Evolutionary conservation across 805 yeast genomes (phyloP).

Genomic region (Cyberlindnera mrakii): DNA sequence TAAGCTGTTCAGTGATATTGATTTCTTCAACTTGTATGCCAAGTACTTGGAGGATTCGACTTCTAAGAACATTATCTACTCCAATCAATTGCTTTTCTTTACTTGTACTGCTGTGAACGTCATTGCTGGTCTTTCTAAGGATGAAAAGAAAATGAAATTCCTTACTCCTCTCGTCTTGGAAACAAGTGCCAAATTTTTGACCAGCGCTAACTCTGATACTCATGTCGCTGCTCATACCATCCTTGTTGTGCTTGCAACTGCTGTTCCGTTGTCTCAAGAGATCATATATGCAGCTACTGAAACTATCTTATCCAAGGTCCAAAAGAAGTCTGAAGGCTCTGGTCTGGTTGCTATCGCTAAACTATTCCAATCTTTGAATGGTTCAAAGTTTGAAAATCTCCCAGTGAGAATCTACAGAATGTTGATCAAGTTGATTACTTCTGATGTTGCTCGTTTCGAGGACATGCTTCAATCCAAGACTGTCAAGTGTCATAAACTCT

Average conservation of each 20-base stretch:
- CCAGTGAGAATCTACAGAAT: slow-evolving; percentile 32
- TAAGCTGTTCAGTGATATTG: slow-evolving; percentile 67
- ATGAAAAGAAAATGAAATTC: slow-evolving; percentile 38
- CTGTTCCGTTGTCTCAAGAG: slow-evolving; percentile 54
- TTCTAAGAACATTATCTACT: slow-evolving; percentile 50
- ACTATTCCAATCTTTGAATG: slow-evolving; percentile 41
- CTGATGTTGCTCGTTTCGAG: slow-evolving; percentile 19
- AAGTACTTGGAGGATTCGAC: slow-evolving; percentile 41
- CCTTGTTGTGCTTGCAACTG: slow-evolving; percentile 68
- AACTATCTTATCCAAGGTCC: slow-evolving; percentile 45
- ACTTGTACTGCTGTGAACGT: slow-evolving; percentile 64
- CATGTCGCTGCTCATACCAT: slow-evolving; percentile 83
- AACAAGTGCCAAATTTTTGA: slow-evolving; percentile 48
- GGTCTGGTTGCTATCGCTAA: slow-evolving; percentile 43
- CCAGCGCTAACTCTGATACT: slow-evolving; percentile 45
- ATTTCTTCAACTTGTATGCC: slow-evolving; percentile 61
- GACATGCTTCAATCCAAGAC: slow-evolving; percentile 24
- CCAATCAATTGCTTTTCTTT: slow-evolving; percentile 72
- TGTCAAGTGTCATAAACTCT: slow-evolving; percentile 33
- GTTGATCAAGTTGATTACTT: slow-evolving; percentile 24
- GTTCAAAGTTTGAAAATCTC: slow-evolving; percentile 34
- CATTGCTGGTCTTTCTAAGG: slow-evolving; percentile 47
- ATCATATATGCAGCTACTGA: slow-evolving; percentile 57
- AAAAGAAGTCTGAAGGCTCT: slow-evolving; percentile 33
- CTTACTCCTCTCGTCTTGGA: slow-evolving; percentile 54